Evolutionary conservation across 768 basidiomycete genomes (phyloP), one percentile per base, ranked within the genome.

Genomic region (Suillus sp.): DNA sequence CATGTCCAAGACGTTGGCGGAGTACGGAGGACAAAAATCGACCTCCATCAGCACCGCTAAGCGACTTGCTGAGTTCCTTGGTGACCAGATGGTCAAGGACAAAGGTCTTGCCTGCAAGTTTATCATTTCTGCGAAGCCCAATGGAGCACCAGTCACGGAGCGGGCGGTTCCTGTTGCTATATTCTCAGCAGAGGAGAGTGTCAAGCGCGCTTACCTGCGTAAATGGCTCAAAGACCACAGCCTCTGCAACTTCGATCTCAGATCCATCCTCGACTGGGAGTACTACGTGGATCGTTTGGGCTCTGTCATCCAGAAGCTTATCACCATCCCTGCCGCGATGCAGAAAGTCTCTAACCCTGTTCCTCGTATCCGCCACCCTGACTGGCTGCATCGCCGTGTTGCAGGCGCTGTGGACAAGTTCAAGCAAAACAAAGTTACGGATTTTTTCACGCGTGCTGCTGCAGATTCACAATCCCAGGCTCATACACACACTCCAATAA

Each of bases 101-200:
- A 99, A 99, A 74, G 97, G 97, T 62, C 87, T 99, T 20, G 93
- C 97, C 10, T 99, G 97, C 83, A 95, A 95, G 73, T 99, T 99
- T 78, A 95, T 99, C 80, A 99, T 99, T 71, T 99, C 96, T 30
- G 91, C 91, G 3, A 92, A 91, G 70, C 97, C 97, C 2, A 79
- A 84, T 18, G 96, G 96, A 2, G 92, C 96, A 1, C 95, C 97
- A 1, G 95, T 99, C 67, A 99, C 97, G 5, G 97, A 99, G 65
- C 88, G 97, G 55, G 97, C 96, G 10, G 87, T 99, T 53, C 97
- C 97, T 5, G 87, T 99, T 18, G 97, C 97, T 20, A 99, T 99
- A 68, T 99, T 99, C 77, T 94, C 95, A 10, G 93, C 97, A 0
- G 97, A 99, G 71, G 92, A 95, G 64, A 86, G 84, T 65, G 84